A percentile compares a stretch with the other conserved stretches of the same genome.
phyloP scores from a whole-genome alignment of 495 filamentous ascomycete species.

The Penicillium coprophilum region DNA sequence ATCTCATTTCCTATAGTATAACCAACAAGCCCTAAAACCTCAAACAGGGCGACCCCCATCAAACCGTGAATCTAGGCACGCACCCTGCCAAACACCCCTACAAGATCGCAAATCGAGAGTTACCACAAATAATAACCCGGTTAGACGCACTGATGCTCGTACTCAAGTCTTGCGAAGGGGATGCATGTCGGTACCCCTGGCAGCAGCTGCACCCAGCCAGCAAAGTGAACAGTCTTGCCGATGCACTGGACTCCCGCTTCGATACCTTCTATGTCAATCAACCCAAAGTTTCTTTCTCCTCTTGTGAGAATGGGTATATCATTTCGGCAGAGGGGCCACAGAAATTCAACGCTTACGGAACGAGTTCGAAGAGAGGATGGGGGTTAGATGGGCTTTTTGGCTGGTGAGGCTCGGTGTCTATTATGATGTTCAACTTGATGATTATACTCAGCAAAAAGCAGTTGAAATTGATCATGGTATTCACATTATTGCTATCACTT shows the following conservation, averaged over 20 bases:
- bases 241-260: slow-evolving; percentile 47
- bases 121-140: slow-evolving; percentile 46
- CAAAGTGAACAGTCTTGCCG: slow-evolving; percentile 33
- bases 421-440: neutral
- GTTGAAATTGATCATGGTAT: slow-evolving; percentile 15
- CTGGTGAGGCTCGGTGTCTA: slow-evolving; percentile 6
- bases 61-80: slow-evolving; percentile 52
- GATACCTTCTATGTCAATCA: slow-evolving; percentile 59
- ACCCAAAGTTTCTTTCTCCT: slow-evolving; percentile 52
- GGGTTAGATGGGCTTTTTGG: slow-evolving; percentile 17
- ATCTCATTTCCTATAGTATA: slow-evolving; percentile 1
- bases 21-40: neutral
- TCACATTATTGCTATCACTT: slow-evolving; percentile 27
- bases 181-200: slow-evolving; percentile 56
- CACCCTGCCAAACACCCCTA: slow-evolving; percentile 20
- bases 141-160: slow-evolving; percentile 60
- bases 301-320: slow-evolving; percentile 62
- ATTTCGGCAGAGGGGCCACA: slow-evolving; percentile 59
- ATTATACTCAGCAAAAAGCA: no score
- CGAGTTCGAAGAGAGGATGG: slow-evolving; percentile 17
- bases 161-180: slow-evolving; percentile 57
- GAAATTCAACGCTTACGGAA: slow-evolving; percentile 28
- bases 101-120: slow-evolving; percentile 24
- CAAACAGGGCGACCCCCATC: slow-evolving; percentile 52
- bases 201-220: slow-evolving; percentile 52